A percentile compares a stretch with the other conserved stretches of the same genome.
Evolutionary conservation across 2,329 filamentous ascomycete genomes (phyloP).

Genomic region (Trichoderma sp.): DNA sequence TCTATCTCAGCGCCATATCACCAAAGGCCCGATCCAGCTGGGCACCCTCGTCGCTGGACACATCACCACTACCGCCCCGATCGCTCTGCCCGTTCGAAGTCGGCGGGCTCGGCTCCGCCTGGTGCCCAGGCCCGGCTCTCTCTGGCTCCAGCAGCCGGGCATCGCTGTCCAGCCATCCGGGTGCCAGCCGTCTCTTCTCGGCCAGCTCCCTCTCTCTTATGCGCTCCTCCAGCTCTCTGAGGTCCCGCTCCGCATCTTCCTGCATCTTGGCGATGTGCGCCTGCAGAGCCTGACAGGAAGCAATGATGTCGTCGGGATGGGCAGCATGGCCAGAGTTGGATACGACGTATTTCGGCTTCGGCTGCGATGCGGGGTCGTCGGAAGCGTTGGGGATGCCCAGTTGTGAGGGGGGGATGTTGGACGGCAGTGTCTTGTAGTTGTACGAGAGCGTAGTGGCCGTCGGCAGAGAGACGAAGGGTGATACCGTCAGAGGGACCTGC

Average conservation of each 20-base stretch:
- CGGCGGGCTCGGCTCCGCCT: constrained; percentile 34
- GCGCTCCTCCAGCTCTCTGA: constrained; percentile 70
- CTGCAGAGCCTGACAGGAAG: constrained; percentile 77
- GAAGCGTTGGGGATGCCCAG: constrained; percentile 43
- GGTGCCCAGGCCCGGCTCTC: constrained; percentile 45
- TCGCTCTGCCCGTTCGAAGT: constrained; percentile 22
- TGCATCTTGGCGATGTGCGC: constrained; percentile 72
- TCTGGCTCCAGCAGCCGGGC: constrained; percentile 70
- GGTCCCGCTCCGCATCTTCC: constrained; percentile 65
- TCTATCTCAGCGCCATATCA: constrained; percentile 44
- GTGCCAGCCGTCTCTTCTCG: constrained; percentile 77
- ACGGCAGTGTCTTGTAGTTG: constrained; percentile 89
- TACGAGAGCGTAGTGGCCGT: constrained; percentile 90
- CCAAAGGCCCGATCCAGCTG: constrained; percentile 62
- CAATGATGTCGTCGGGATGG: constrained; percentile 82
- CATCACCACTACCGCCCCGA: constrained; percentile 31
- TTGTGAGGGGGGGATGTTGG: constrained; percentile 67
- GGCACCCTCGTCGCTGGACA: constrained; percentile 55
- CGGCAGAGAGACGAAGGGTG: constrained; percentile 89
- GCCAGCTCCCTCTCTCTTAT: constrained; percentile 68
- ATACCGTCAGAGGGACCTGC: constrained; percentile 90
- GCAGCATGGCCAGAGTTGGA: constrained; percentile 79
- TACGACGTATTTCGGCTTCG: constrained; percentile 72
- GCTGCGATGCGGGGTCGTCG: constrained; percentile 40
- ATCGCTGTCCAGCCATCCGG: constrained; percentile 79